These are phyloP conservation scores for Rhizophagus prolifer DNA, from an alignment of 192 early-diverging fungal species.

Conservation along the genomic window DNA sequence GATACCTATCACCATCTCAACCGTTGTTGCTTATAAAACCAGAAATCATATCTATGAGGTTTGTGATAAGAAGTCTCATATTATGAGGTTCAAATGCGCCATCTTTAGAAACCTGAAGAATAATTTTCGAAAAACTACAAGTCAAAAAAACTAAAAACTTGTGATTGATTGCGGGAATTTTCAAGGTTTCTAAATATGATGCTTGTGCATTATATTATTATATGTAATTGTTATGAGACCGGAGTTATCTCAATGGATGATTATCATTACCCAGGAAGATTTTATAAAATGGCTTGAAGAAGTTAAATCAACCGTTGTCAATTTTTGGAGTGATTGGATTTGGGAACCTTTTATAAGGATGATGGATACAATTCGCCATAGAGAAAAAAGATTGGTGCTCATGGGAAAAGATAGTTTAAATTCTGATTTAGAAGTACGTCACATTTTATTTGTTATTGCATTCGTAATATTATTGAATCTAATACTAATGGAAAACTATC, in stretches of 20 bases:
- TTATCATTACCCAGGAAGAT: slow-evolving; percentile 48
- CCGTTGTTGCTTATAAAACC: slow-evolving; percentile 46
- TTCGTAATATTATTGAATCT: background rate
- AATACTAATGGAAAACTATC: background rate
- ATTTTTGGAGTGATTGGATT: slow-evolving; percentile 79
- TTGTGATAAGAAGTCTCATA: background rate
- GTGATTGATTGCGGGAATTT: background rate
- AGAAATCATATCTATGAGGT: slow-evolving; percentile 44
- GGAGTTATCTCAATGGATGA: background rate
- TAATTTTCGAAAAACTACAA: too few relatives aligned
- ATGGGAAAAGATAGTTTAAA: slow-evolving; percentile 71
- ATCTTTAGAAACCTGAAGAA: background rate
- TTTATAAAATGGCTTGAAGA: slow-evolving; percentile 50
- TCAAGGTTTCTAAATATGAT: background rate
- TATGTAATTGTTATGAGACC: background rate
- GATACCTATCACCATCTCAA: slow-evolving; percentile 55
- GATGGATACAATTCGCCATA: slow-evolving; percentile 79
- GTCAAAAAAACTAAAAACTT: too few relatives aligned
- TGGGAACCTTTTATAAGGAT: slow-evolving; percentile 69
- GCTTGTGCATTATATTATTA: background rate
- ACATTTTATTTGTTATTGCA: background rate
- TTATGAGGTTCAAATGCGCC: background rate
- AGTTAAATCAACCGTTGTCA: slow-evolving; percentile 52
- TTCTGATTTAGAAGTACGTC: slow-evolving; percentile 70
- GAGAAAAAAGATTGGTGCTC: slow-evolving; percentile 73